Conservation (phyloP, 2,329 filamentous ascomycete genomes). For the Coniella lustricola region DNA sequence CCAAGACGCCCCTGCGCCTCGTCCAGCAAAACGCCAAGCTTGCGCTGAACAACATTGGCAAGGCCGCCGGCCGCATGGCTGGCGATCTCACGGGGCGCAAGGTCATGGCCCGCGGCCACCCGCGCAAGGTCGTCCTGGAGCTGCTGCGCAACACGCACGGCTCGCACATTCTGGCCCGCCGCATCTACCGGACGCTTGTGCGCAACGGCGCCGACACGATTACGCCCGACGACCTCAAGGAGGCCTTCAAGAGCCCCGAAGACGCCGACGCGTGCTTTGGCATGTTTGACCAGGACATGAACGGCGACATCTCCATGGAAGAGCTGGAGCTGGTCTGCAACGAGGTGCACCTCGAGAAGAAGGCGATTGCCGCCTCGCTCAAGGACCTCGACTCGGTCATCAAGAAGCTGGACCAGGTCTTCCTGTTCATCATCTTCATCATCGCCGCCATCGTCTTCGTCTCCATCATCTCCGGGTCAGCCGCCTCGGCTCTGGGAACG, state of each 20-base stretch:
- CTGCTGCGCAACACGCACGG: constrained; percentile 66
- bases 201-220: constrained; percentile 70
- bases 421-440: constrained; percentile 77
- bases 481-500: constrained; percentile 84
- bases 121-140: constrained; percentile 75
- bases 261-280: constrained; percentile 83
- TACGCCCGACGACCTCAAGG: constrained; percentile 66
- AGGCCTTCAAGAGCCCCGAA: constrained; percentile 73
- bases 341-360: constrained; percentile 89
- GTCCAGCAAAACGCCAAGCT: constrained; percentile 69
- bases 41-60: constrained; percentile 72
- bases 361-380: constrained; percentile 87
- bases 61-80: constrained; percentile 77
- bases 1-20: constrained; percentile 66
- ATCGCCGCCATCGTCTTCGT: constrained; percentile 82
- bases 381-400: constrained; percentile 95
- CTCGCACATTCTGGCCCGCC: constrained; percentile 76
- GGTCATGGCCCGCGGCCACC: constrained; percentile 61
- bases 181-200: constrained; percentile 81
- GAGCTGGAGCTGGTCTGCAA: constrained; percentile 90
- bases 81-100: constrained; percentile 84
- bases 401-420: constrained; percentile 78
- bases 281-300: constrained; percentile 95
- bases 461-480: constrained; percentile 81
- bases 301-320: constrained; percentile 92